Percentiles rank a stretch among this genome's conserved stretches.
These are phyloP conservation scores for Hanseniaspora lachancei DNA, from an alignment of 805 yeast species.

Conservation along the genomic window DNA sequence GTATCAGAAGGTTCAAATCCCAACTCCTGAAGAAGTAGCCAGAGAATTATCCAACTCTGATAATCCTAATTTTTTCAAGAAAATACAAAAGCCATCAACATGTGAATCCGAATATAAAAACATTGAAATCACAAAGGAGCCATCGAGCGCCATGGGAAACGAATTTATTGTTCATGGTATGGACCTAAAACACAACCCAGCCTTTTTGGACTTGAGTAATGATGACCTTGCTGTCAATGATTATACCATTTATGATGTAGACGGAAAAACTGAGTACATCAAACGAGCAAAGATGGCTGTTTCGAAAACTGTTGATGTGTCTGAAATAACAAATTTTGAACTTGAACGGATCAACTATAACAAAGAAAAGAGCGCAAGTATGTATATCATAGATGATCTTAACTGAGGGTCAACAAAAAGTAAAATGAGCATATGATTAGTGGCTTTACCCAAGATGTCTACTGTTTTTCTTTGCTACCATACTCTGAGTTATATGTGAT, in stretches of 20 bases:
- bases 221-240: background rate
- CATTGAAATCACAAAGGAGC: slow-evolving; percentile 6
- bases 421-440: too few species aligned
- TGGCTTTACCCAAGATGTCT: background rate
- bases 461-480: background rate
- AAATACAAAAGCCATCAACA: background rate
- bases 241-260: background rate
- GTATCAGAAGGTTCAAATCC: slow-evolving; percentile 34
- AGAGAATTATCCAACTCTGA: background rate
- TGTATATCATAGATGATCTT: background rate
- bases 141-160: background rate
- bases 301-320: background rate
- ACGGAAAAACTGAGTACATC: background rate
- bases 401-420: background rate
- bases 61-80: background rate
- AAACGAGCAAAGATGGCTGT: background rate
- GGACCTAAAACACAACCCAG: slow-evolving; percentile 29
- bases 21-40: slow-evolving; percentile 19
- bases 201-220: slow-evolving; percentile 50
- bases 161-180: slow-evolving; percentile 7
- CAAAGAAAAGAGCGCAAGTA: slow-evolving; percentile 7
- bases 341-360: background rate
- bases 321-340: background rate
- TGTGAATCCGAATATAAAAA: slow-evolving; percentile 10
- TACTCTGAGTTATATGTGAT: background rate